phyloP scores from a whole-genome alignment of 768 basidiomycete species.

The Lactarius hatsudake region DNA sequence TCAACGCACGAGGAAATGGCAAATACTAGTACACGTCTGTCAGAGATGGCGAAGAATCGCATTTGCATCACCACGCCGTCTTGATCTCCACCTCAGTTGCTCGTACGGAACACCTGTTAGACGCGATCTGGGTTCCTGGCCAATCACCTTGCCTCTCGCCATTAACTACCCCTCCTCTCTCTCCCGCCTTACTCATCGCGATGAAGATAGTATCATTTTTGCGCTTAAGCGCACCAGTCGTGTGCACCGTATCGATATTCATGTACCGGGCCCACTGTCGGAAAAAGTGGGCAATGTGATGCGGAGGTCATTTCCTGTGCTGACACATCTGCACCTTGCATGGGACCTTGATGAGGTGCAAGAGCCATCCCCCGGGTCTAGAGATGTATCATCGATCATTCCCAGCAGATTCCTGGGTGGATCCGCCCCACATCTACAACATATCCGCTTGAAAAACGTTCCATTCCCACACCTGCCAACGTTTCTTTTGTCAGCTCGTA shows the following conservation, averaged over 20 bases:
- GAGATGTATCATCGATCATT: neutral
- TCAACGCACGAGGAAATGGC: neutral
- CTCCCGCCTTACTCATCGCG: neutral
- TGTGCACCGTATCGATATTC: neutral
- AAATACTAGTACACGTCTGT: neutral
- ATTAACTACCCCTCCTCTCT: neutral
- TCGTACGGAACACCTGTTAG: neutral
- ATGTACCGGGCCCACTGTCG: neutral
- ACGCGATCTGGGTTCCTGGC: neutral
- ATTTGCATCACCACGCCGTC: neutral
- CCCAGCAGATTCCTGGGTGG: neutral
- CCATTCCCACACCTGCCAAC: no score
- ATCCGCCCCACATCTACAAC: neutral
- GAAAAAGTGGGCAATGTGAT: no score
- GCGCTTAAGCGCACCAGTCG: neutral
- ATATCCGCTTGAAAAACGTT: no score
- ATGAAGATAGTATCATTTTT: neutral
- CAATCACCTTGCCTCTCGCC: neutral
- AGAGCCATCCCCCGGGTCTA: no score
- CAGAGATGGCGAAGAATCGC: neutral
- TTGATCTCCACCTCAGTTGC: neutral
- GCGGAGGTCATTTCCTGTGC: neutral
- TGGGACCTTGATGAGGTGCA: no score
- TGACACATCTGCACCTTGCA: neutral
- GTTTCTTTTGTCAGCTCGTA: no score